These are phyloP conservation scores for Solanum ahanhuiri DNA, from an alignment of 257 asterid species.

Conservation along the genomic window DNA sequence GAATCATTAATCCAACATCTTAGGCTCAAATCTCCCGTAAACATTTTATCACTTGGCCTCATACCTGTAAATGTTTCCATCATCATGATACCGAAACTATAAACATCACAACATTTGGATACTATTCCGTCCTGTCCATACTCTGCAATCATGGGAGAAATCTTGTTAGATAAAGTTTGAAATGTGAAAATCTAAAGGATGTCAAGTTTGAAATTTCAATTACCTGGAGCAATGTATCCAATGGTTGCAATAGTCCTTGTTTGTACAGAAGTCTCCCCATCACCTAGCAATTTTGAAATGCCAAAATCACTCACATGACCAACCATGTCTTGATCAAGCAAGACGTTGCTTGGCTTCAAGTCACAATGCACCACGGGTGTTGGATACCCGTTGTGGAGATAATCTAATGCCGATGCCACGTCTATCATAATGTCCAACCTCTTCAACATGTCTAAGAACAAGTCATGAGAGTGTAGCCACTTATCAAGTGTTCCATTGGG, in stretches of 20 bases:
- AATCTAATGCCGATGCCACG: conserved; percentile 5
- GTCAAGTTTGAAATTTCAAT: not conserved
- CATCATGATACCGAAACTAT: not conserved
- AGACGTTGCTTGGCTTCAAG: conserved; percentile 9
- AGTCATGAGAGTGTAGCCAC: not conserved
- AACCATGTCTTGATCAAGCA: conserved; percentile 6
- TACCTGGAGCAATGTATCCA: conserved; percentile 13
- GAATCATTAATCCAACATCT: not conserved
- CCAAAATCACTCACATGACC: conserved; percentile 18
- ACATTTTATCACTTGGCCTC: not conserved
- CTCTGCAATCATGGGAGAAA: not conserved
- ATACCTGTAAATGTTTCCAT: not conserved
- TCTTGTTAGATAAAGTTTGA: not conserved
- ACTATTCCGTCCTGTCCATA: not conserved
- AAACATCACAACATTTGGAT: not conserved
- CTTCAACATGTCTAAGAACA: not conserved
- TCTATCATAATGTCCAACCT: conserved; percentile 10
- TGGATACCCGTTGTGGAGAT: conserved; percentile 4
- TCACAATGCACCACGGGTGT: conserved; percentile 9
- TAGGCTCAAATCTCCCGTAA: not conserved
- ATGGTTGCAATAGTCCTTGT: conserved; percentile 5
- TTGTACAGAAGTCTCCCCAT: not conserved
- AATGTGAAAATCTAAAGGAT: not conserved
- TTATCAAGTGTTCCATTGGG: conserved; percentile 8
- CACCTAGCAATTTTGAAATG: not conserved